These are phyloP conservation scores for Colletotrichum godetiae DNA, from an alignment of 2,329 filamentous ascomycete genomes.

Conservation along the genomic window DNA sequence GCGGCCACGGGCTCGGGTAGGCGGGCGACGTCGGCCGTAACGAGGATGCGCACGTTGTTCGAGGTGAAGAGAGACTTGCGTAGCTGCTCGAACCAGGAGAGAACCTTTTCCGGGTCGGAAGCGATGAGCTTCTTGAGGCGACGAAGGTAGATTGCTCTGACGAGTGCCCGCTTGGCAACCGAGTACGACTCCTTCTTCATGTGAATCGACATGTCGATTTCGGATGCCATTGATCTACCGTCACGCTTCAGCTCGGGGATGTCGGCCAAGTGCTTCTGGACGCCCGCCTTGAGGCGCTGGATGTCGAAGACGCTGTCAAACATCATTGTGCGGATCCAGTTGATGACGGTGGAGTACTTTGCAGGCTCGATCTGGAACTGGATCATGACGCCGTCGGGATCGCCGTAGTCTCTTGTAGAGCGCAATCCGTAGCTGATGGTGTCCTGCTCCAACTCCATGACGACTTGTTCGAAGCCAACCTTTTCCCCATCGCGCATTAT, in stretches of 20 bases:
- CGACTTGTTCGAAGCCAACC: slow-evolving; percentile 90
- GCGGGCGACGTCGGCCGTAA: slow-evolving; percentile 82
- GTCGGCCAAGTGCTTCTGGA: slow-evolving; percentile 88
- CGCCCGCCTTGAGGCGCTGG: slow-evolving; percentile 68
- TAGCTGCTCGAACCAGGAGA: slow-evolving; percentile 82
- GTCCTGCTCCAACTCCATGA: slow-evolving; percentile 90
- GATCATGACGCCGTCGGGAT: slow-evolving; percentile 84
- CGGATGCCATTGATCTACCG: slow-evolving; percentile 74
- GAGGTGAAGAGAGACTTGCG: slow-evolving; percentile 82
- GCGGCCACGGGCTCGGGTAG: slow-evolving; percentile 80
- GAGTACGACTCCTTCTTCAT: slow-evolving; percentile 80
- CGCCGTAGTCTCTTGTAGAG: slow-evolving; percentile 75
- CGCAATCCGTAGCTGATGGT: slow-evolving; percentile 86
- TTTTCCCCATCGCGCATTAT: slow-evolving; percentile 80
- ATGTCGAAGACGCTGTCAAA: slow-evolving; percentile 91
- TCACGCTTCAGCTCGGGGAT: slow-evolving; percentile 93
- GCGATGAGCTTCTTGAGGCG: slow-evolving; percentile 84
- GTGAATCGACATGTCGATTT: slow-evolving; percentile 82
- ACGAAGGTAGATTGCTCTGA: slow-evolving; percentile 89
- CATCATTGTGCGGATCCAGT: slow-evolving; percentile 87
- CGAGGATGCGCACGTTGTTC: slow-evolving; percentile 86
- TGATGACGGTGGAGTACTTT: slow-evolving; percentile 84
- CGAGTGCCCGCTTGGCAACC: slow-evolving; percentile 83
- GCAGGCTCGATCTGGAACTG: slow-evolving; percentile 88
- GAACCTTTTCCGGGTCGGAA: slow-evolving; percentile 78